Conservation (phyloP, 2,329 filamentous ascomycete species). For the Onygenales sp. region DNA sequence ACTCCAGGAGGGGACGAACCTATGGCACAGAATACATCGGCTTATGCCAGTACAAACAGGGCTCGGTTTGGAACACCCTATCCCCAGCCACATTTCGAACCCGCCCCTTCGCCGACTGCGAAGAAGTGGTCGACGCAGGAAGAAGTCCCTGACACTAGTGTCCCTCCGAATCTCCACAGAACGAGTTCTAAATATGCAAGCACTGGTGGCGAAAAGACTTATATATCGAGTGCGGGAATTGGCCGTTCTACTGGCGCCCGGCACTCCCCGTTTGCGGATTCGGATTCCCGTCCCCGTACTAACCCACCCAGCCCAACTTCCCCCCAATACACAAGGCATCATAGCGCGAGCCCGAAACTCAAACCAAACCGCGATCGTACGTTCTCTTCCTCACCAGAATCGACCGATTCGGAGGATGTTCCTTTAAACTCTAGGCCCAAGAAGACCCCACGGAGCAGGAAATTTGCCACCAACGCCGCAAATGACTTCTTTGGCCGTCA, state of each 20-base stretch:
- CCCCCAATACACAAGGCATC: slow-evolving; percentile 24
- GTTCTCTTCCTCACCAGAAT: slow-evolving; percentile 28
- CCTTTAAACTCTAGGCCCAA: slow-evolving; percentile 25
- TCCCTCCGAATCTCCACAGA: slow-evolving; percentile 37
- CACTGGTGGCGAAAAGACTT: slow-evolving; percentile 47
- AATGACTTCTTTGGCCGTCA: slow-evolving; percentile 17
- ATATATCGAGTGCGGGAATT: slow-evolving; percentile 43
- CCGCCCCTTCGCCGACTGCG: slow-evolving; percentile 31
- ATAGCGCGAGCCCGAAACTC: slow-evolving; percentile 35
- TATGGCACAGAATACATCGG: slow-evolving; percentile 43
- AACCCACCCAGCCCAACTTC: slow-evolving; percentile 26
- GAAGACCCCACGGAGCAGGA: slow-evolving; percentile 31
- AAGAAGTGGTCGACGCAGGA: slow-evolving; percentile 27
- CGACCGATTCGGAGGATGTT: slow-evolving; percentile 30
- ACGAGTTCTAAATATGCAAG: slow-evolving; percentile 46
- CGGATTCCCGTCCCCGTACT: slow-evolving; percentile 24
- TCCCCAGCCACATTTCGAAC: slow-evolving; percentile 25
- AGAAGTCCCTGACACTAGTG: slow-evolving; percentile 7
- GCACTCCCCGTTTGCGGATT: slow-evolving; percentile 33
- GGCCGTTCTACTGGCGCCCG: slow-evolving; percentile 46
- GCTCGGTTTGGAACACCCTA: slow-evolving; percentile 25
- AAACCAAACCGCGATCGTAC: slow-evolving; percentile 22
- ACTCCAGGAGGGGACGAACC: slow-evolving; percentile 51
- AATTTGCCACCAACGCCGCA: slow-evolving; percentile 19
- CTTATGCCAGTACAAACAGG: slow-evolving; percentile 33